Evolutionary conservation across 129 eudicot species (phyloP), one percentile per base, ranked within the genome.

Genomic region (Deinandra increscens): DNA sequence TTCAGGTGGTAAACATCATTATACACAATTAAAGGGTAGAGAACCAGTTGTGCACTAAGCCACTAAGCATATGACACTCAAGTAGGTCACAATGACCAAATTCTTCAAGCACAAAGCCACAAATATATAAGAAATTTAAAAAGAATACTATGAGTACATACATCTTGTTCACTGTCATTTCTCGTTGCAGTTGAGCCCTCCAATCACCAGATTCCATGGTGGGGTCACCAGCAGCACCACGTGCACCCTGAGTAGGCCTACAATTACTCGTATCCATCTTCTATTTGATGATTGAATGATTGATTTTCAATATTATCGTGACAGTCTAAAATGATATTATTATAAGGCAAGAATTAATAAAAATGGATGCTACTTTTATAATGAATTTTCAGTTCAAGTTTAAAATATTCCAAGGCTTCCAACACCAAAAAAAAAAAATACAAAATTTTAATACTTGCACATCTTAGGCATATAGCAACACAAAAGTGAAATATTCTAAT

Each of bases 91-190:
- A 33, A 6, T 17, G 44, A 42, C 14, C 44, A 60, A 70, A 36
- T 44, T 23, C 3, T 38, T 62, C 2, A 3, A 19, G 53, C 55
- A 29, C 3, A 65, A 17, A 4, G 5, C n/a, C 23, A 55, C 23
- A 53, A 19, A 7, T 31, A 17, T 65, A 11, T 5, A 12, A 18
- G 4, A 10, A 64, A 12, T 1, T 9, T 41, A 31, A 44, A 6
- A 55, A 66, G 23, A 66, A 75, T 3, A n/a, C 42, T 33, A 44
- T 31, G 36, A 26, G 46, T 17, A 46, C 73, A 64, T 69, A 90
- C 95, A 90, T 87, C 78, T 79, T 87, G 74, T 83, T 83, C 18
- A 87, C 89, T 3, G 81, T 83, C 81, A 86, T 76, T 51, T 87
- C 84, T 5, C 97, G 84, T 4, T 69, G 87, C 39, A 87, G 65